These are phyloP conservation scores for Ensete glaucum DNA, from an alignment of 176 grass and related monocot genomes.

Conservation along the genomic window DNA sequence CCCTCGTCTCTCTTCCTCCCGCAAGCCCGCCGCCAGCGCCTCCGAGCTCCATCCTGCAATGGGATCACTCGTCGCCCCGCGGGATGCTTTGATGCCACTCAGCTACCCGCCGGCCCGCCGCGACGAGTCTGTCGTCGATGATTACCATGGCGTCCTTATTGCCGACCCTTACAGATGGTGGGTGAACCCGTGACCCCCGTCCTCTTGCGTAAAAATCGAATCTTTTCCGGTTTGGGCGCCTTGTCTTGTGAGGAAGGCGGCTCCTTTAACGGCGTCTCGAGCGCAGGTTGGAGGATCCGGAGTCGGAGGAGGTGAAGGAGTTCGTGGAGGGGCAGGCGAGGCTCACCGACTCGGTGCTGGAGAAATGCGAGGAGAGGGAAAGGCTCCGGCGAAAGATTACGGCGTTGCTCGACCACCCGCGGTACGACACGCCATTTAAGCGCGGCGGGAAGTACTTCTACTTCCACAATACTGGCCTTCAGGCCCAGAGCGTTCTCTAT, in stretches of 20 bases:
- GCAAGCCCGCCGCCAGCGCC: not conserved
- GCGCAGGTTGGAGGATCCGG: slow-evolving; percentile 83
- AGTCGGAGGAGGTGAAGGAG: slow-evolving; percentile 71
- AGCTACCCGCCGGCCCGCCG: slow-evolving; percentile 50
- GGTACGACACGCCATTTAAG: slow-evolving; percentile 60
- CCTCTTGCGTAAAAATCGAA: not conserved
- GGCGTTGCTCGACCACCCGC: slow-evolving; percentile 59
- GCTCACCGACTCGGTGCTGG: slow-evolving; percentile 55
- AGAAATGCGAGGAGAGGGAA: slow-evolving; percentile 43
- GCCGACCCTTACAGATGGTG: slow-evolving; percentile 83
- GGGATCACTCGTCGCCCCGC: slow-evolving; percentile 34
- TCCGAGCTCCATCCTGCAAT: slow-evolving; percentile 18
- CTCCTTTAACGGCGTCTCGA: not conserved
- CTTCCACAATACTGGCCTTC: slow-evolving; percentile 82
- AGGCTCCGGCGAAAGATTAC: slow-evolving; percentile 47
- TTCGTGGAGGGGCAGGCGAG: slow-evolving; percentile 66
- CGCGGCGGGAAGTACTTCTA: slow-evolving; percentile 77
- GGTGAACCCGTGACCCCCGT: not conserved
- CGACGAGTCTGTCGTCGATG: slow-evolving; percentile 47
- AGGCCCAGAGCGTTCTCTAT: slow-evolving; percentile 84
- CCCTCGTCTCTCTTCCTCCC: not conserved
- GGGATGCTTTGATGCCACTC: slow-evolving; percentile 21
- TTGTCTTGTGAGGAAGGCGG: not conserved
- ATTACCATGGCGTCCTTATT: slow-evolving; percentile 55
- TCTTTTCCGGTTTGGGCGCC: not conserved